Base-by-base conservation (phyloP, 1,284 basidiomycete genomes). In the Trametes pubescens region DNA sequence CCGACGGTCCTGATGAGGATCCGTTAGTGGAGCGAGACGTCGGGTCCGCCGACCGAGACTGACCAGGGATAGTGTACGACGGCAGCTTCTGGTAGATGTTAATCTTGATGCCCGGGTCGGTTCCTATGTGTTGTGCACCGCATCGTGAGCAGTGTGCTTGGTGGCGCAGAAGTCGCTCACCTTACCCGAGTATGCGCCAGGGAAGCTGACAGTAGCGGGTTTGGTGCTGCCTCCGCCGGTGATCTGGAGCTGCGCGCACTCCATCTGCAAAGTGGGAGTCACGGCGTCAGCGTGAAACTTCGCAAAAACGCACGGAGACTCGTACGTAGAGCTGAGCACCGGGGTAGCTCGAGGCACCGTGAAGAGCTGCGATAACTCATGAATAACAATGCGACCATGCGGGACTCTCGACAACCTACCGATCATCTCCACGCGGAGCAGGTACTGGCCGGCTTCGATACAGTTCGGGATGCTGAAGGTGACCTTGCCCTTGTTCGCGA, bases 401-500 rank as follows among this genome's bases (percentile, higher is more conserved):
- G 10, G n/a, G 13, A n/a, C n/a, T 11, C 2, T 9, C 14, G 4
- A 4, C 13, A 29, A 54, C 64, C 26, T 69, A 84, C 82, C 83
- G 60, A 86, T 86, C 55, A 86, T 74, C 69, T 86, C 85, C 21
- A 80, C 76, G 22, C 84, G 79, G 34, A 86, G 74, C n/a, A 86
- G 74, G 65, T 86, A 86, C 57, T 86, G 77, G 4, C 84, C 84
- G 10, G 80, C 65, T 2, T 77, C 69, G 57, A 86, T 82, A 69
- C 84, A 86, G 24, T 69, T 71, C 0, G 85, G 85, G 62, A 86
- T 82, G 0, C 72, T 80, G 77, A 85, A 85, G 9, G 80, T 79
- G 44, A 84, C 81, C 65, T 85, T 84, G 52, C 85, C 85, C 67
- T 85, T 83, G 75, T 84, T 84, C 13, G 78, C 72, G 61, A 84